Evolutionary conservation across 2,329 filamentous ascomycete species (phyloP), one percentile per base, ranked within the genome.

Genomic region (Mariannaea elegans): DNA sequence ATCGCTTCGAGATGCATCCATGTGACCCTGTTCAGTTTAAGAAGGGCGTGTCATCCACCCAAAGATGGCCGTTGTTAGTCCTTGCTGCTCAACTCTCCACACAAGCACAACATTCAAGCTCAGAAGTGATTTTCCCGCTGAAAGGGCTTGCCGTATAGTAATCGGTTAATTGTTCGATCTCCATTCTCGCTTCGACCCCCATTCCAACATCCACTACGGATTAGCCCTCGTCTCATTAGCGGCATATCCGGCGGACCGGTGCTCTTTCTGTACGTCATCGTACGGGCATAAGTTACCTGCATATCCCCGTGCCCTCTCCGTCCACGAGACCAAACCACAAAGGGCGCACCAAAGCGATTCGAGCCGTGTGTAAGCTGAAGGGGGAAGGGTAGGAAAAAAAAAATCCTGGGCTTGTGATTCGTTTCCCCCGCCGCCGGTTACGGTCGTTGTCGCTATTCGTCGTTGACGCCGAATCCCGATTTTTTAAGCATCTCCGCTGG

Each of bases 251-350:
- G 49, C 42, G 47, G 16, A 19, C 47, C 34, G n/a, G 16, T 21
- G 16, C 10, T 19, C 32, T 29, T 19, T 16, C 48, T 42, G 44
- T 61, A 65, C 62, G 60, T 65, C 62, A 65, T 65, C 39, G 44
- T 45, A n/a, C 38, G 14, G 7, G 19, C 38, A 16, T 36, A 38
- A 16, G 34, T 16, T 23, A 19, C 62, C 49, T 32, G 62, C 52
- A 63, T 56, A 63, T 57, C 62, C 62, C 62, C 57, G 44, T 46
- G 47, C 41, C 13, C 14, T 52, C 31, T 21, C 4, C 29, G 55
- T n/a, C 18, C 62, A 64, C 62, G 56, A 60, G 59, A 64, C 62
- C 47, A 44, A 31, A 7, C 27, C 12, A 7, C 27, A 36, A 14
- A 10, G 13, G 59, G 46, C 45, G 27, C 31, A 12, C n/a, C 56